phyloP scores from a whole-genome alignment of 805 yeast species.

The Ogataea polymorpha region DNA sequence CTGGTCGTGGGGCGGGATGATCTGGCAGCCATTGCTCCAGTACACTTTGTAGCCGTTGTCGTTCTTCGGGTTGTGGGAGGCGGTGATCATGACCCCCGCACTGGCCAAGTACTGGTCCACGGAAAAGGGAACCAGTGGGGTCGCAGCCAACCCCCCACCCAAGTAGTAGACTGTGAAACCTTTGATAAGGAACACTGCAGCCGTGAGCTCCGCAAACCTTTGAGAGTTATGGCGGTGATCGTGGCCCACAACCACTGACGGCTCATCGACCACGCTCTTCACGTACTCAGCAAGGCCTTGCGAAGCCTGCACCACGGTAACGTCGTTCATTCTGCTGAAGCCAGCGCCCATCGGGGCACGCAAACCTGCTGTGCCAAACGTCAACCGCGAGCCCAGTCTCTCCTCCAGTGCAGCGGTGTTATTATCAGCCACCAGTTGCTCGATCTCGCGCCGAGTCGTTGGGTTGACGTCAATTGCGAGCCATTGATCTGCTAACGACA shows the following conservation, averaged over 20 bases:
- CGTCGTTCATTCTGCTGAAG: constrained; percentile 80
- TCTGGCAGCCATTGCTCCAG: constrained; percentile 92
- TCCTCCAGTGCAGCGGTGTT: constrained; percentile 45
- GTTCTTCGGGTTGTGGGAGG: constrained; percentile 79
- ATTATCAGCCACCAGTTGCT: constrained; percentile 36
- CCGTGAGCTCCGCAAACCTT: constrained; percentile 76
- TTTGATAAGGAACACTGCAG: constrained; percentile 61
- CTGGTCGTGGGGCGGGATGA: constrained; percentile 85
- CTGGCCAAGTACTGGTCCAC: constrained; percentile 61
- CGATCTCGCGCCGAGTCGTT: constrained; percentile 54
- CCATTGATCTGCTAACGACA: constrained; percentile 37
- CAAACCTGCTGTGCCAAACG: constrained; percentile 93
- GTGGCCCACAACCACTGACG: constrained; percentile 74
- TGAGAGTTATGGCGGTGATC: constrained; percentile 85
- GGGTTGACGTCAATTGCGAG: constrained; percentile 36
- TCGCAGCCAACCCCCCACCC: constrained; percentile 57
- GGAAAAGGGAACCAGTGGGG: constrained; percentile 91
- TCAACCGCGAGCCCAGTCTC: constrained; percentile 57
- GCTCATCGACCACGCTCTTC: constrained; percentile 30
- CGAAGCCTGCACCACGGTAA: constrained; percentile 86
- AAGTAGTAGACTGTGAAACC: constrained; percentile 72
- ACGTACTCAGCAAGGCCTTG: constrained; percentile 69
- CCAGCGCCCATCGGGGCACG: constrained; percentile 90
- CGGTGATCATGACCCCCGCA: constrained; percentile 91
- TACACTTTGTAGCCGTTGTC: constrained; percentile 96